Percentiles rank a stretch among this genome's conserved stretches.
Conservation (phyloP, 2,329 filamentous ascomycete genomes). For the Fusarium odoratissimum region DNA sequence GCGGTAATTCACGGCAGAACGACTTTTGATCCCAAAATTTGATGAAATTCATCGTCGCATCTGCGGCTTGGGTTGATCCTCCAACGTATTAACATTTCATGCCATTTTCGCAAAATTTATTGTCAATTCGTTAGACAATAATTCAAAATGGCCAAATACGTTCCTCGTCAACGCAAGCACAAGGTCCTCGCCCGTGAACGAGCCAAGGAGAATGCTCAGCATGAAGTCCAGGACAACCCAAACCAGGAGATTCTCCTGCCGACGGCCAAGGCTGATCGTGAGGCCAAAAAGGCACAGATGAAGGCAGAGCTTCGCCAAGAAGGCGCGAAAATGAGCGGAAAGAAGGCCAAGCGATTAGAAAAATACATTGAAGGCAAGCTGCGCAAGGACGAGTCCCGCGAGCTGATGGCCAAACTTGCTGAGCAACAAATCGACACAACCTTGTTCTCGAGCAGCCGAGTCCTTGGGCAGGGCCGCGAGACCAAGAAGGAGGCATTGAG, state of each 20-base stretch:
- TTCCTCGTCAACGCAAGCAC: conserved; percentile 74
- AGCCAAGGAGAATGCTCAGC: conserved; percentile 56
- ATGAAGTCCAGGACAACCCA: conserved; percentile 53
- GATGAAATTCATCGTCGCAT: conserved; percentile 29
- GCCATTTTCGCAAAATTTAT: conserved; percentile 17
- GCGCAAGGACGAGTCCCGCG: conserved; percentile 90
- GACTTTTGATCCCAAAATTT: conserved; percentile 50
- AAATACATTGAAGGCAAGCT: conserved; percentile 89
- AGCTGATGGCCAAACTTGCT: conserved; percentile 84
- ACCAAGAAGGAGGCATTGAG: conserved; percentile 76
- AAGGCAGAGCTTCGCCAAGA: conserved; percentile 65
- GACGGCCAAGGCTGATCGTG: conserved; percentile 60
- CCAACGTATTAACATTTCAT: conserved; percentile 26
- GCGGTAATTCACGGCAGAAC: conserved; percentile 54
- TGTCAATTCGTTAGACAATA: conserved; percentile 16
- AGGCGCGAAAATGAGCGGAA: conserved; percentile 68
- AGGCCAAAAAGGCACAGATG: conserved; percentile 66
- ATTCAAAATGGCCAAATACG: conserved; percentile 64
- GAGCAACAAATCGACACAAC: conserved; percentile 84
- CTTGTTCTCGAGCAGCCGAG: conserved; percentile 80
- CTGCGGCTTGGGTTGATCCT: conserved; percentile 18
- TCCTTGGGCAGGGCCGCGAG: conserved; percentile 77
- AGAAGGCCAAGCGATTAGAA: conserved; percentile 74
- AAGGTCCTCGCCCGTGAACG: conserved; percentile 74
- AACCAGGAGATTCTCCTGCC: conserved; percentile 52